Evolutionary conservation across 2,329 filamentous ascomycete species (phyloP).

Genomic region (Trichoderma asperellum): DNA sequence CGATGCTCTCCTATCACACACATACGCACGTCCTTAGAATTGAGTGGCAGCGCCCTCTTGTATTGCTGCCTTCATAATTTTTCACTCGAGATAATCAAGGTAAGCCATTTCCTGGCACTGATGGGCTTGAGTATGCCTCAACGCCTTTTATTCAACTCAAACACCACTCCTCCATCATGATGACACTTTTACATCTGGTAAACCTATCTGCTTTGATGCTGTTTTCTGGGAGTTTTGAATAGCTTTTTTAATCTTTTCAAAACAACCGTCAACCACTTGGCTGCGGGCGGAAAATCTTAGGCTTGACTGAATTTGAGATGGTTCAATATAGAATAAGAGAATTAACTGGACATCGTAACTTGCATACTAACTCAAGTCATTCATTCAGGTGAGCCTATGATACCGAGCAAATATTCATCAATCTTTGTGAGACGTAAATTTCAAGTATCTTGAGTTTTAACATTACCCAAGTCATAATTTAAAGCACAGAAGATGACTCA

Average conservation of each 20-base stretch:
- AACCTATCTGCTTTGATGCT: constrained; percentile 43
- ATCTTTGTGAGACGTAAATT: neutral
- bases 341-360: neutral
- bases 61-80: neutral
- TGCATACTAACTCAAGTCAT: constrained; percentile 3
- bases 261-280: constrained; percentile 37
- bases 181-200: constrained; percentile 50
- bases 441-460: neutral
- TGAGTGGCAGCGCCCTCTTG: no score
- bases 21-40: neutral
- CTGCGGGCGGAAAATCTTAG: constrained; percentile 36
- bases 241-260: neutral
- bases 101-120: constrained; percentile 5
- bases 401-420: neutral
- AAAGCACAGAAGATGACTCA: neutral
- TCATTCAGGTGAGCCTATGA: neutral
- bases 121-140: neutral
- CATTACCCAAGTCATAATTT: neutral
- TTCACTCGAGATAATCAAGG: neutral
- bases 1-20: neutral
- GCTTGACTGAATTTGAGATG: constrained; percentile 28
- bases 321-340: neutral
- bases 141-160: neutral
- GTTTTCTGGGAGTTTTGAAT: constrained; percentile 33
- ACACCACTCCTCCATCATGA: constrained; percentile 34